Conservation (phyloP, 805 yeast species). For the Kazachstania kunashirensis region DNA sequence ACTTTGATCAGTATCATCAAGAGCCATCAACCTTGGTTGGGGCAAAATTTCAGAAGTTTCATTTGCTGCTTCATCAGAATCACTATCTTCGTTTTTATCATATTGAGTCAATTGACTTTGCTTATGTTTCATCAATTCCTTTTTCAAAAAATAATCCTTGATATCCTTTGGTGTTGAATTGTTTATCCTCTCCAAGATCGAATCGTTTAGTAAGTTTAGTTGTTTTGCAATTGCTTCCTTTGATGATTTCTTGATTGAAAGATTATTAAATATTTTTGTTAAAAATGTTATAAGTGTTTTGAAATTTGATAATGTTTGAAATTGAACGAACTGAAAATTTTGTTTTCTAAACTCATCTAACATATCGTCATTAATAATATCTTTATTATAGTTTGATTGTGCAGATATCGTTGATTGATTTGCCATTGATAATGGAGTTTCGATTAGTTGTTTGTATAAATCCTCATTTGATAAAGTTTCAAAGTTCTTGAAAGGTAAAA, state of each 20-base stretch:
- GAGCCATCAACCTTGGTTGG: constrained; percentile 4
- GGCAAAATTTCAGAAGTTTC: constrained; percentile 1
- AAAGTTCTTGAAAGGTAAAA: constrained; percentile 9
- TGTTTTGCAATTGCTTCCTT: constrained; percentile 18
- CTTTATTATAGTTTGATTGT: neutral
- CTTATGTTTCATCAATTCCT: constrained; percentile 7
- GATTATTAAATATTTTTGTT: constrained; percentile 21
- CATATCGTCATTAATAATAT: constrained; percentile 5
- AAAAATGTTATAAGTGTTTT: constrained; percentile 17
- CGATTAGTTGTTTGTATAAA: constrained; percentile 6
- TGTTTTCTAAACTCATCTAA: constrained; percentile 7
- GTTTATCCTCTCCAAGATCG: constrained; percentile 15
- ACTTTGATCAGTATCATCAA: constrained; percentile 4
- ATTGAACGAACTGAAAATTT: constrained; percentile 20
- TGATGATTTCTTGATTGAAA: constrained; percentile 23
- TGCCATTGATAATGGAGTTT: neutral
- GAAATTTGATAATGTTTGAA: constrained; percentile 22
- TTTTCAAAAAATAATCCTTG: constrained; percentile 10
- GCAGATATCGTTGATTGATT: neutral
- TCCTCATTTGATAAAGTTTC: constrained; percentile 3
- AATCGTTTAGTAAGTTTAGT: constrained; percentile 17
- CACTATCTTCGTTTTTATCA: neutral
- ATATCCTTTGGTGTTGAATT: constrained; percentile 16
- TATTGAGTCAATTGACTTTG: neutral
- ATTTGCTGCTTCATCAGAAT: neutral